Evolutionary conservation across 2,329 filamentous ascomycete species (phyloP).

Genomic region (Talaromyces rugulosus): DNA sequence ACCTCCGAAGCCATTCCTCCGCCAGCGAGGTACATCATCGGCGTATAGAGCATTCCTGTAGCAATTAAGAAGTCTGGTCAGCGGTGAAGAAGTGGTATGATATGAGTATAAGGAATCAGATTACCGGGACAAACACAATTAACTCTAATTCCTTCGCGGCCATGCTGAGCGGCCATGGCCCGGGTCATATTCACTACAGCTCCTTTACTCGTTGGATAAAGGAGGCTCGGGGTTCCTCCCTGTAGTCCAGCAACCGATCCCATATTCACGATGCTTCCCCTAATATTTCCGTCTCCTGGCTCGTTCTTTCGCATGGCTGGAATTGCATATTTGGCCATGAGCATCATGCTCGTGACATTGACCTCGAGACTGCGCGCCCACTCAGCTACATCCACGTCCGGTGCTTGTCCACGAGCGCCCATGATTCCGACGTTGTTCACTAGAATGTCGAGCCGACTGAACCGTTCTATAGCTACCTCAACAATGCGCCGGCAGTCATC

Average conservation of each 20-base stretch:
- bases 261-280: conserved; percentile 36
- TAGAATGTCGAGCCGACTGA: conserved; percentile 1
- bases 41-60: conserved; percentile 48
- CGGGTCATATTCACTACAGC: conserved; percentile 49
- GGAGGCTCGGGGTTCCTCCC: conserved; percentile 23
- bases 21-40: conserved; percentile 47
- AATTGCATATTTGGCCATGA: conserved; percentile 28
- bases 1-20: conserved; percentile 49
- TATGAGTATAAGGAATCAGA: background rate
- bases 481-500: conserved; percentile 22
- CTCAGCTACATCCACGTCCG: conserved; percentile 22
- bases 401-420: conserved; percentile 29
- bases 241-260: conserved; percentile 29
- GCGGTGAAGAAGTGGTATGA: background rate
- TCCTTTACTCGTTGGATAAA: conserved; percentile 32
- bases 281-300: background rate
- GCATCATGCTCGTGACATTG: conserved; percentile 35
- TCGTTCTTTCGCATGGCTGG: conserved; percentile 31
- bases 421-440: conserved; percentile 28
- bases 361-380: conserved; percentile 30
- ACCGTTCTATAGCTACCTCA: conserved; percentile 25
- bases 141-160: conserved; percentile 42
- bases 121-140: conserved; percentile 39
- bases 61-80: background rate
- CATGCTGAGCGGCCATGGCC: conserved; percentile 51